These are phyloP conservation scores for Plasmodium inui DNA, from an alignment of 169 alveolate genomes.

Conservation along the genomic window DNA sequence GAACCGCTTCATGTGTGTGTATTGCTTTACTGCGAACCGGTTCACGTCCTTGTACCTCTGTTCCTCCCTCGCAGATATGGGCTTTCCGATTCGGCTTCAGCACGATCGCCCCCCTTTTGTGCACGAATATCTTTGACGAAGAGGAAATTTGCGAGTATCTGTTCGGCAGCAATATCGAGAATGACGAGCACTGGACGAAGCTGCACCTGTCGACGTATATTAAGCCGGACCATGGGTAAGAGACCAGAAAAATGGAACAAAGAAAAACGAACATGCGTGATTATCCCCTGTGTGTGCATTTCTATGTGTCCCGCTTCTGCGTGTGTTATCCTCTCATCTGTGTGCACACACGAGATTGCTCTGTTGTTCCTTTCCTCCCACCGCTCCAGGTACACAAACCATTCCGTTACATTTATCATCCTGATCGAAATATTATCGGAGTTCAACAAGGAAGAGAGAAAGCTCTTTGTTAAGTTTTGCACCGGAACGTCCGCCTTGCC, in stretches of 20 bases:
- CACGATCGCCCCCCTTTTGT: conserved; percentile 78
- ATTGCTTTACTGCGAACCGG: too few relatives aligned
- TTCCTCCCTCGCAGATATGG: conserved; percentile 32
- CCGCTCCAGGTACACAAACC: conserved; percentile 76
- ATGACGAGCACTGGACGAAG: conserved; percentile 80
- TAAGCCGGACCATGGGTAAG: conserved; percentile 92
- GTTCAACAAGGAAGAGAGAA: conserved; percentile 82
- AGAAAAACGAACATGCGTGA: not conserved
- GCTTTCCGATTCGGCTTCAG: conserved; percentile 85
- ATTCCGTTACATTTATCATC: conserved; percentile 77
- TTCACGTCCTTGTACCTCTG: too few relatives aligned
- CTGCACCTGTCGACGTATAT: conserved; percentile 85
- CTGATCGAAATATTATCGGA: conserved; percentile 84
- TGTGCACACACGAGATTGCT: not conserved
- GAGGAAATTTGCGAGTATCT: conserved; percentile 77
- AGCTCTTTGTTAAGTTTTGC: conserved; percentile 89
- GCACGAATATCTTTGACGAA: conserved; percentile 80
- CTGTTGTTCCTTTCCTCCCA: not conserved
- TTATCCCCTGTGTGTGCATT: not conserved
- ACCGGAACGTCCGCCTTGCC: conserved; percentile 96
- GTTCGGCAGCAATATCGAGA: conserved; percentile 77
- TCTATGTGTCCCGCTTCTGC: not conserved
- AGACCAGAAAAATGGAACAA: not conserved
- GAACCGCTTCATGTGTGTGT: not conserved
- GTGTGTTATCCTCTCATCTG: not conserved